Evolutionary conservation across 2,329 filamentous ascomycete species (phyloP).

Genomic region (Chrysoporthe austroafricana): DNA sequence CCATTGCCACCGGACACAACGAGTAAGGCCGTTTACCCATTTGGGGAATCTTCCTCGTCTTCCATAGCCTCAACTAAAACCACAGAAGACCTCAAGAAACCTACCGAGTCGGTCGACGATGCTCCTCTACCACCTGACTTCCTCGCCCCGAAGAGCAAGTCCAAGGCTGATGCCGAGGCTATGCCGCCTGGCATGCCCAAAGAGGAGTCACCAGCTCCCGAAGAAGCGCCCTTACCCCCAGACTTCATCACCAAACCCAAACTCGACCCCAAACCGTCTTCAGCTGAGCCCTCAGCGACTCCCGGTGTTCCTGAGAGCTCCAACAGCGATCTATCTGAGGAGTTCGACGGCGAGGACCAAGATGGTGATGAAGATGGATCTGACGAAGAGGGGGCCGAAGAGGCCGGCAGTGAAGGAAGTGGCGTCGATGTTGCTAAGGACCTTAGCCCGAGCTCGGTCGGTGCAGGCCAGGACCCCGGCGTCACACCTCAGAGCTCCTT

Average conservation of each 20-base stretch:
- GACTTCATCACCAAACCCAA: constrained; percentile 30
- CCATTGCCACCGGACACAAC: constrained; percentile 60
- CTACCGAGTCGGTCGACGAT: constrained; percentile 30
- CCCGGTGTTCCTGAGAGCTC: constrained; percentile 43
- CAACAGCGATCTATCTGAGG: constrained; percentile 35
- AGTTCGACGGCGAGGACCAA: constrained; percentile 37
- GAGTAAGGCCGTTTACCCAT: constrained; percentile 54
- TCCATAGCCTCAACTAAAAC: constrained; percentile 49
- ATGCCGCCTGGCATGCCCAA: constrained; percentile 15
- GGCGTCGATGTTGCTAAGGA: constrained; percentile 69
- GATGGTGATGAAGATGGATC: constrained; percentile 41
- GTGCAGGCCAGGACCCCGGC: constrained; percentile 51
- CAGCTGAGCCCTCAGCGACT: constrained; percentile 34
- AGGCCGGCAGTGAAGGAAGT: constrained; percentile 57
- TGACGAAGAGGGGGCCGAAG: constrained; percentile 52
- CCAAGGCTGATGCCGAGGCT: constrained; percentile 21
- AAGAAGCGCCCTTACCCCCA: constrained; percentile 36
- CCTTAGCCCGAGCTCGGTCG: constrained; percentile 55
- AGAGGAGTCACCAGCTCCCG: constrained; percentile 23
- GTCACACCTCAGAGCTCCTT: constrained; percentile 65
- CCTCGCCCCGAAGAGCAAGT: constrained; percentile 38
- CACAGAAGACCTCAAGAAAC: constrained; percentile 36
- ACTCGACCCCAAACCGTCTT: constrained; percentile 34
- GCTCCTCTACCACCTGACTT: constrained; percentile 40
- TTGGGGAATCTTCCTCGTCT: constrained; percentile 57